Percentiles rank a stretch among this genome's conserved stretches.
Conservation (phyloP, 306 rosid species). For the Prunus mongolica region DNA sequence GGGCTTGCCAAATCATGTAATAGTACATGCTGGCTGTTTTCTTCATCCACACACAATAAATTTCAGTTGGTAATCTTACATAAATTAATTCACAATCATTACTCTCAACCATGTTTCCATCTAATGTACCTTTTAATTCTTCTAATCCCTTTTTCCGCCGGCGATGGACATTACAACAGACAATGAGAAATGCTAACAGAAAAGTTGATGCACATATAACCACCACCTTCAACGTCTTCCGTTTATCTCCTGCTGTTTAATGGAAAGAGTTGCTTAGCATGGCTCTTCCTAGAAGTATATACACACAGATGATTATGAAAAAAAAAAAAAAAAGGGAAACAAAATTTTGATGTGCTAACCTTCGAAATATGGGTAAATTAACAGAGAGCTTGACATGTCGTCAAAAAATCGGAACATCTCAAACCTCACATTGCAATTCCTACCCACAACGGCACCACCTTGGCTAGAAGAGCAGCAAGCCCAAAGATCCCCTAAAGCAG, state of each 20-base stretch:
- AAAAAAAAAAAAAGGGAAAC: neutral
- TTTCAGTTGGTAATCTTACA: neutral
- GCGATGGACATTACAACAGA: slow-evolving; percentile 7
- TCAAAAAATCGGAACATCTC: slow-evolving; percentile 28
- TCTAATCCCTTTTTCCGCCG: neutral
- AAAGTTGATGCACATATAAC: slow-evolving; percentile 21
- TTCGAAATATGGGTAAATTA: slow-evolving; percentile 25
- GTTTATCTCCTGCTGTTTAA: slow-evolving; percentile 22
- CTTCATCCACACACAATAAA: slow-evolving; percentile 29
- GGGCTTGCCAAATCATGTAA: slow-evolving; percentile 31
- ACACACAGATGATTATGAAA: neutral
- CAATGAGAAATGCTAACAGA: slow-evolving; percentile 22
- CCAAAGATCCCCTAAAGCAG: slow-evolving; percentile 34
- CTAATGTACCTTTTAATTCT: slow-evolving; percentile 24
- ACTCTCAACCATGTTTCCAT: neutral
- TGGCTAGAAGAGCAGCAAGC: slow-evolving; percentile 26
- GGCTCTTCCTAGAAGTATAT: neutral
- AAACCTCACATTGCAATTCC: slow-evolving; percentile 47
- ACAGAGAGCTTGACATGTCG: slow-evolving; percentile 12
- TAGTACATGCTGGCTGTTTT: slow-evolving; percentile 25
- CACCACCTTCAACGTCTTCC: slow-evolving; percentile 48
- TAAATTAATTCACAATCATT: neutral
- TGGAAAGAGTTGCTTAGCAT: neutral
- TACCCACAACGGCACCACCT: slow-evolving; percentile 39
- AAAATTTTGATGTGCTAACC: slow-evolving; percentile 11